phyloP scores from a whole-genome alignment of 2,329 filamentous ascomycete genomes.

The Ceratocystis cubensis region DNA sequence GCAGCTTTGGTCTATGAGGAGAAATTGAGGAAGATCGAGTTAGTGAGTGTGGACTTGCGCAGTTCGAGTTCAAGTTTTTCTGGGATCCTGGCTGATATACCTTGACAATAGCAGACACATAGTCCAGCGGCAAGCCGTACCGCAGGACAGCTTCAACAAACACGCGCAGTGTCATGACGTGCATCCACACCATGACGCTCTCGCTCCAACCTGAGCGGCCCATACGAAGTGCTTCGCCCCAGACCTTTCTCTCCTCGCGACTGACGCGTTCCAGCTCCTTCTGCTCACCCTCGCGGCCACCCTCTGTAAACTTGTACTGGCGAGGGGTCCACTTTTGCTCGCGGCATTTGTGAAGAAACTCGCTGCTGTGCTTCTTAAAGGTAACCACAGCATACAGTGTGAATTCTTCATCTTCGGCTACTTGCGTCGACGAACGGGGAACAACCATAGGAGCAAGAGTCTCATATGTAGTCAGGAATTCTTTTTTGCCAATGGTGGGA shows the following conservation, averaged over 20 bases:
- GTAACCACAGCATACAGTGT: constrained; percentile 76
- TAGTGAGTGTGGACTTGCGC: too few relatives aligned
- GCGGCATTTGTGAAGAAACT: constrained; percentile 84
- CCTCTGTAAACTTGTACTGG: constrained; percentile 86
- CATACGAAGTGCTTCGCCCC: constrained; percentile 79
- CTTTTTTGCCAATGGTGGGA: constrained; percentile 65
- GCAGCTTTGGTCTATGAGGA: constrained; percentile 33
- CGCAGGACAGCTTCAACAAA: constrained; percentile 97
- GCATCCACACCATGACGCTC: constrained; percentile 89
- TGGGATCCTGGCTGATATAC: constrained; percentile 37
- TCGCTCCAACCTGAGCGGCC: constrained; percentile 91
- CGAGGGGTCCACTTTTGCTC: constrained; percentile 91
- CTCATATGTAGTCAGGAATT: constrained; percentile 83
- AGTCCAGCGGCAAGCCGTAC: constrained; percentile 85
- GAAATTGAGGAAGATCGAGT: too few relatives aligned
- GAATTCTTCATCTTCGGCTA: constrained; percentile 83
- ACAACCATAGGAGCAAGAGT: constrained; percentile 84
- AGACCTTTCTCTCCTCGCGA: constrained; percentile 79
- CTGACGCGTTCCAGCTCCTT: constrained; percentile 71
- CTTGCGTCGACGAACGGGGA: constrained; percentile 67
- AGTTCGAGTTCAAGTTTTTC: too few relatives aligned
- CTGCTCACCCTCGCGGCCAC: constrained; percentile 77
- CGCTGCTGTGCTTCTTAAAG: constrained; percentile 80
- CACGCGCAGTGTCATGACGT: constrained; percentile 78
- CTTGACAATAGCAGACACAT: constrained; percentile 72